Conservation (phyloP, 371 early-diverging fungal species). For the Batrachochytrium dendrobatidis region DNA sequence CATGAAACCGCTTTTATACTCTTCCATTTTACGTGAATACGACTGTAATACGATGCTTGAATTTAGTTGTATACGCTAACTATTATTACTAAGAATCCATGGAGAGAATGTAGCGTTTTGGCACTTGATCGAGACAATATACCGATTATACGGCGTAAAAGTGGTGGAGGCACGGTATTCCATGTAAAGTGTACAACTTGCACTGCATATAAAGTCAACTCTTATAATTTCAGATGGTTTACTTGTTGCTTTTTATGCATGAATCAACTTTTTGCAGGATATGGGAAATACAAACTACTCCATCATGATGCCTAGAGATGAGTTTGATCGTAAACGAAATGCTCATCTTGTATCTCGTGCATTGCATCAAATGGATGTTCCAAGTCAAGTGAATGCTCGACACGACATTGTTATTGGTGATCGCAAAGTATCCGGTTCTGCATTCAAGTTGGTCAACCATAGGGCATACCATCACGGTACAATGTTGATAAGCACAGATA, state of each 20-base stretch:
- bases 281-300: slow-evolving; percentile 93
- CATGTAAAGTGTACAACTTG: slow-evolving; percentile 57
- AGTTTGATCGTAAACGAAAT: slow-evolving; percentile 66
- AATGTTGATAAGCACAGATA: slow-evolving; percentile 88
- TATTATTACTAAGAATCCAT: slow-evolving; percentile 83
- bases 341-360: slow-evolving; percentile 77
- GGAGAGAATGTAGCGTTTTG: slow-evolving; percentile 79
- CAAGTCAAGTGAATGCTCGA: slow-evolving; percentile 77
- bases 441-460: slow-evolving; percentile 77
- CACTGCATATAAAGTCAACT: too few species aligned
- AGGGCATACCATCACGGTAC: slow-evolving; percentile 96
- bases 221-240: too few species aligned
- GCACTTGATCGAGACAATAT: slow-evolving; percentile 58
- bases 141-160: slow-evolving; percentile 78
- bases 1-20: too few species aligned
- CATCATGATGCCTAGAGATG: slow-evolving; percentile 81
- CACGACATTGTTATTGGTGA: slow-evolving; percentile 82
- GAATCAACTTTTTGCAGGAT: slow-evolving; percentile 48
- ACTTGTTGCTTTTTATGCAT: too few species aligned
- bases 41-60: too few species aligned
- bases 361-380: slow-evolving; percentile 70
- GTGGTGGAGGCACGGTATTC: slow-evolving; percentile 96
- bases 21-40: too few species aligned
- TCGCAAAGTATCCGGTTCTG: slow-evolving; percentile 86
- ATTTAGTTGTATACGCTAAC: too few species aligned